These are phyloP conservation scores for Solanum chiquidenum DNA, from an alignment of 257 asterid species.

Conservation along the genomic window DNA sequence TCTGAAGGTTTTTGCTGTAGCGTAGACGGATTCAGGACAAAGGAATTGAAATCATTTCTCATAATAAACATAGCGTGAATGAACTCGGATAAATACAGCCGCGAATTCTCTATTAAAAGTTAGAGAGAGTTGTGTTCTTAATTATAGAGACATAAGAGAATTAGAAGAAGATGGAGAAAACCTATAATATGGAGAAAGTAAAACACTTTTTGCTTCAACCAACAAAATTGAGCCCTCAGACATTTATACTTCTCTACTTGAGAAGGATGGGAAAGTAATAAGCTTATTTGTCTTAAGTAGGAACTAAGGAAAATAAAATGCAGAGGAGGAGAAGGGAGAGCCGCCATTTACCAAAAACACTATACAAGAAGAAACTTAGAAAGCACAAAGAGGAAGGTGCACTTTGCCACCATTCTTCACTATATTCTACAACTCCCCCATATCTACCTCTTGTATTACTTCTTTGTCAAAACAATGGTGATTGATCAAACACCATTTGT, in stretches of 20 bases:
- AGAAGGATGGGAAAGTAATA: not conserved
- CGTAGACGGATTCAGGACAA: too few species aligned
- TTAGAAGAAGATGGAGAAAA: not conserved
- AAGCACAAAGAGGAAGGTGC: not conserved
- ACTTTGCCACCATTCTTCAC: not conserved
- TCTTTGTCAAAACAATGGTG: not conserved
- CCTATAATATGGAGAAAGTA: not conserved
- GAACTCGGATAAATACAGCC: not conserved
- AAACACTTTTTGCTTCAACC: not conserved
- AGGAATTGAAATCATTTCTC: too few species aligned
- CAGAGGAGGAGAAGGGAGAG: conserved; percentile 16
- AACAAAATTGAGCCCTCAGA: not conserved
- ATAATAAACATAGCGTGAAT: not conserved
- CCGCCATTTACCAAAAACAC: not conserved
- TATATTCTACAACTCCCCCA: not conserved
- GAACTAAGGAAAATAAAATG: not conserved
- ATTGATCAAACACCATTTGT: not conserved
- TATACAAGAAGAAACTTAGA: not conserved
- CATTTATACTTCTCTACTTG: not conserved
- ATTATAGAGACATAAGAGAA: not conserved
- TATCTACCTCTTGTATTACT: not conserved
- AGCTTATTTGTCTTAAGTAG: not conserved
- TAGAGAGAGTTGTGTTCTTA: not conserved
- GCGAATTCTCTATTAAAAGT: not conserved
- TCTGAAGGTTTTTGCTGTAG: too few species aligned